These are phyloP conservation scores for Alternaria infectoria DNA, from an alignment of 2,329 filamentous ascomycete species.

Conservation along the genomic window DNA sequence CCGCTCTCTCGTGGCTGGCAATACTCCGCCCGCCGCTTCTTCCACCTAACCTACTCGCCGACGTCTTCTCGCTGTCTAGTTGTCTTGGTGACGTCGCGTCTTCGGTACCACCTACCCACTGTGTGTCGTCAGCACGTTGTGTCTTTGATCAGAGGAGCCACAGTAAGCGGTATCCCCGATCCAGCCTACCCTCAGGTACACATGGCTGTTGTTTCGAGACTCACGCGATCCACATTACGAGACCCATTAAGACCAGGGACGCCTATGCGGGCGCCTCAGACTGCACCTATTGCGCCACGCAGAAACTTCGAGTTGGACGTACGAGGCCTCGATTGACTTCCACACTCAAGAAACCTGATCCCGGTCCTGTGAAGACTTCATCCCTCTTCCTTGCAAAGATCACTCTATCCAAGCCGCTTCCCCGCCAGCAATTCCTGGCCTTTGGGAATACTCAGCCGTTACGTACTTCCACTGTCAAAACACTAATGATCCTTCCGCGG, in stretches of 20 bases:
- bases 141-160: conserved; percentile 12
- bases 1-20: conserved; percentile 22
- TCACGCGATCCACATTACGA: conserved; percentile 6
- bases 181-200: conserved; percentile 6
- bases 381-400: conserved; percentile 9
- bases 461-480: conserved; percentile 13
- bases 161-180: conserved; percentile 12
- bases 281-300: conserved; percentile 10
- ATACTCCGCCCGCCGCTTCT: conserved; percentile 11
- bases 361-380: not conserved
- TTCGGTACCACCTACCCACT: conserved; percentile 19
- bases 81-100: conserved; percentile 19
- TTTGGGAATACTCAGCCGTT: conserved; percentile 8
- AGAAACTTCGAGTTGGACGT: conserved; percentile 17
- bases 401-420: conserved; percentile 7
- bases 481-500: conserved; percentile 19
- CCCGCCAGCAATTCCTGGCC: conserved; percentile 10
- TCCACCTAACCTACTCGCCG: conserved; percentile 1
- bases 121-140: conserved; percentile 17
- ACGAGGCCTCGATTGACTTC: conserved; percentile 1
- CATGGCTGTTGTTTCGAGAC: not conserved
- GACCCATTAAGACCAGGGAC: conserved; percentile 15
- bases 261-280: conserved; percentile 18
- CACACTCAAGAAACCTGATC: not conserved
- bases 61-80: not conserved